phyloP scores from a whole-genome alignment of 2,329 filamentous ascomycete species.

The Botrytis hyacinthi region DNA sequence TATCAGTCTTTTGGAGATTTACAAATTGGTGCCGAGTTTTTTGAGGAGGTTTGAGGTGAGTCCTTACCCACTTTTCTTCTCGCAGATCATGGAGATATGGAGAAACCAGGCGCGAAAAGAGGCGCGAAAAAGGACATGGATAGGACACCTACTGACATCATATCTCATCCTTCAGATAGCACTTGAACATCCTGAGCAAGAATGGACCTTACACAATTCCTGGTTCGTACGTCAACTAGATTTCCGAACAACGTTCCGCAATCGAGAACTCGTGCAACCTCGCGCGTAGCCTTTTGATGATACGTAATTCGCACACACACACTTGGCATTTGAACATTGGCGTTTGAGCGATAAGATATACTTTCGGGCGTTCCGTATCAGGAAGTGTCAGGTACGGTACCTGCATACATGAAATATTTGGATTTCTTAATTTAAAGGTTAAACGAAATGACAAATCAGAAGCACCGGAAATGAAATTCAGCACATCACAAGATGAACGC shows the following conservation, averaged over 20 bases:
- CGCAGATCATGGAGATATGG: neutral
- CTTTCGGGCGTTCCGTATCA: neutral
- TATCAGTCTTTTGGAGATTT: constrained; percentile 61
- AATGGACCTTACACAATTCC: constrained; percentile 59
- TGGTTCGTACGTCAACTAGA: constrained; percentile 63
- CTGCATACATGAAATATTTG: neutral
- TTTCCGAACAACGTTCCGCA: constrained; percentile 43
- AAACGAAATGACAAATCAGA: neutral
- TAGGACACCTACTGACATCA: neutral
- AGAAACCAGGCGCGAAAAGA: neutral
- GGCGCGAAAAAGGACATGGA: neutral
- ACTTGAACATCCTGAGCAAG: constrained; percentile 52
- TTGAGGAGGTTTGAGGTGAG: constrained; percentile 62
- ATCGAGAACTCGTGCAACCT: constrained; percentile 24
- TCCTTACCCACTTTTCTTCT: constrained; percentile 20
- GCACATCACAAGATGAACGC: neutral
- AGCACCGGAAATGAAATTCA: neutral
- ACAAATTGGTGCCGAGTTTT: constrained; percentile 60
- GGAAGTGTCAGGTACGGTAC: neutral
- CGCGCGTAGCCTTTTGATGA: neutral
- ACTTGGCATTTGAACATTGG: neutral
- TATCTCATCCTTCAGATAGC: constrained; percentile 44
- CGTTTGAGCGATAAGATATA: neutral
- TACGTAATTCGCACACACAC: neutral
- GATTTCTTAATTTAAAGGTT: neutral